These are phyloP conservation scores for Bipolaris oryzae DNA, from an alignment of 2,329 filamentous ascomycete genomes.

Conservation along the genomic window DNA sequence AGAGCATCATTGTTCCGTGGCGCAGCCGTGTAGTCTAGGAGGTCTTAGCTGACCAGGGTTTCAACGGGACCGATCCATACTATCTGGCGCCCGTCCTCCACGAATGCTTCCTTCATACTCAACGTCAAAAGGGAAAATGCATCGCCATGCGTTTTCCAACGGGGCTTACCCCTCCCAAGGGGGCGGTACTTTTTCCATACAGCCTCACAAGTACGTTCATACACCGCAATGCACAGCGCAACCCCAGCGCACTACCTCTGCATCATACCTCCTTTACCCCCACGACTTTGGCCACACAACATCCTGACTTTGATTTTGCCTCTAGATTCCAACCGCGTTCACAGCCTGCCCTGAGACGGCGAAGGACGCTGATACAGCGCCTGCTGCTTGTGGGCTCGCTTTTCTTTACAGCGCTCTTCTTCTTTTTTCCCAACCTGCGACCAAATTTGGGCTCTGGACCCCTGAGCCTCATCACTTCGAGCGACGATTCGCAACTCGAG, in stretches of 20 bases:
- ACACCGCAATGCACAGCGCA: slow-evolving; percentile 30
- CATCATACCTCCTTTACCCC: slow-evolving; percentile 25
- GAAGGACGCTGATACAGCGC: slow-evolving; percentile 74
- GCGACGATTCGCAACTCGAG: slow-evolving; percentile 79
- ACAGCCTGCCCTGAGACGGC: slow-evolving; percentile 73
- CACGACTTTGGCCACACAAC: slow-evolving; percentile 24
- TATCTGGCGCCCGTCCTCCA: slow-evolving; percentile 36
- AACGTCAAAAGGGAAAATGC: slow-evolving; percentile 71
- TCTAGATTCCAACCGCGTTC: slow-evolving; percentile 83
- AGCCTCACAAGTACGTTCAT: slow-evolving; percentile 77
- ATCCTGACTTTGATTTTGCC: slow-evolving; percentile 40
- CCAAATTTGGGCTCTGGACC: slow-evolving; percentile 66
- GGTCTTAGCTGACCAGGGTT: slow-evolving; percentile 44
- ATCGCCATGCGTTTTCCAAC: slow-evolving; percentile 86
- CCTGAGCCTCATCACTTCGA: slow-evolving; percentile 70
- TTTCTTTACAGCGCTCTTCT: slow-evolving; percentile 67
- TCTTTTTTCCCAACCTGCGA: slow-evolving; percentile 77
- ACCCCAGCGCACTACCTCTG: slow-evolving; percentile 22
- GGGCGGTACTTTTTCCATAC: slow-evolving; percentile 80
- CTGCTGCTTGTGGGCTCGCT: slow-evolving; percentile 63
- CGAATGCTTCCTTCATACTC: slow-evolving; percentile 68
- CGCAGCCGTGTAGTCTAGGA: slow-evolving; percentile 37
- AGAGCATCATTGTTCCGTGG: slow-evolving; percentile 20
- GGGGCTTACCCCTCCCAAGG: slow-evolving; percentile 73
- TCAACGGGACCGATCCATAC: slow-evolving; percentile 42